phyloP scores from a whole-genome alignment of 2,329 filamentous ascomycete species.

The Cordyceps militaris region DNA sequence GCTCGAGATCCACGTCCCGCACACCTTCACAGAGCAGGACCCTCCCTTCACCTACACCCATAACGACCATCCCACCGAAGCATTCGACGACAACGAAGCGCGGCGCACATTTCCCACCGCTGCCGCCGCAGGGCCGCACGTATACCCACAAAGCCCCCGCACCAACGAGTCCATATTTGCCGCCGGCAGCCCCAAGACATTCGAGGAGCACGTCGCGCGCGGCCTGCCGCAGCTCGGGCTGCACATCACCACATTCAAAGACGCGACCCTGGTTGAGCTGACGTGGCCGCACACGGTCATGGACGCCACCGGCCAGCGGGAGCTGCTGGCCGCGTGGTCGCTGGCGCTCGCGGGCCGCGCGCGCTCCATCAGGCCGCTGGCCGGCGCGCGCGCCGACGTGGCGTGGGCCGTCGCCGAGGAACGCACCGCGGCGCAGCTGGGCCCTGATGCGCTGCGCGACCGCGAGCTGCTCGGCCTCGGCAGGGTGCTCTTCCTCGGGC shows the following conservation, averaged over 20 bases:
- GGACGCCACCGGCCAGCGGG: constrained; percentile 35
- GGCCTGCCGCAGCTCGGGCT: neutral
- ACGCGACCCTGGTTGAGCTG: constrained; percentile 40
- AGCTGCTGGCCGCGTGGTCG: constrained; percentile 37
- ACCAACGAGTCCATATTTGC: neutral
- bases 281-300: constrained; percentile 38
- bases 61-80: neutral
- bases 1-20: constrained; percentile 6
- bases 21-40: neutral
- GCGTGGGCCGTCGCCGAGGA: neutral
- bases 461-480: constrained; percentile 21
- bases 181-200: neutral
- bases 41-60: neutral
- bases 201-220: neutral
- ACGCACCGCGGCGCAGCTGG: neutral
- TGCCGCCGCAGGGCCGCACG: neutral
- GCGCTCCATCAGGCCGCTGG: constrained; percentile 28
- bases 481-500: constrained; percentile 25
- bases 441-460: neutral
- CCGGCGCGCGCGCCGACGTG: neutral
- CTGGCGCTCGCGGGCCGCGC: constrained; percentile 35
- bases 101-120: neutral
- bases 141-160: neutral
- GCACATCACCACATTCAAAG: constrained; percentile 26
- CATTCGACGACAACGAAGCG: neutral